Evolutionary conservation across 2,329 filamentous ascomycete genomes (phyloP), one percentile per base, ranked within the genome.

Genomic region (Periconia digitata): DNA sequence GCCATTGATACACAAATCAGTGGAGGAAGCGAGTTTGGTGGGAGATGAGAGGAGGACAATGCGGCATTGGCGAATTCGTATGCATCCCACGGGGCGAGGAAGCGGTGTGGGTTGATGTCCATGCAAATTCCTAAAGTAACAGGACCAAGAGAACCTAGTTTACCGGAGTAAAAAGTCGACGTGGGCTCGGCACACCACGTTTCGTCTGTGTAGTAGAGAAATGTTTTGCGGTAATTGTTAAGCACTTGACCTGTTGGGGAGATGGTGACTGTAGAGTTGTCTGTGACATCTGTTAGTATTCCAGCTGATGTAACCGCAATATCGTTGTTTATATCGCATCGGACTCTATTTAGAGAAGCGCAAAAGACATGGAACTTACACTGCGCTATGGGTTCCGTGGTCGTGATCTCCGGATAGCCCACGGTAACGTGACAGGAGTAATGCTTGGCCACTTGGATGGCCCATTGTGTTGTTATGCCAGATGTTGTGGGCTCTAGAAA

Each of bases 1-100:
- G 89, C 87, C 89, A 92, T 92, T 3, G 81, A 83, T 0, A 92
- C 57, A 27, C 91, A 81, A 1, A 89, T 83, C 0, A 92, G 53
- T 13, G 84, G 82, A 0, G 85, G 80, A 0, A 77, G 62, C 7
- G 38, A 24, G 13, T 23, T 23, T 6, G 0, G 44, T 10, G 22
- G n/a, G 29, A 41, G 16, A 6, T 27, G 38, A 21, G 18, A 35
- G 21, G 46, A 43, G 1, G 82, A 71, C 0, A 90, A 64, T 6
- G 85, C 73, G 37, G 88, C 83, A 20, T 74, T 79, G 1, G 70
- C 76, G 55, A 74, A 84, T 58, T 86, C 84, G 62, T 81, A 86
- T 3, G 72, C 76, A 2, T 74, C 74, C 73, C 78, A 85, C 0
- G 82, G 79, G 1, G 81, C 76, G 34, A 76, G 70, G 65, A 86